These are phyloP conservation scores for Madurella mycetomatis DNA, from an alignment of 2,329 filamentous ascomycete genomes.

Conservation along the genomic window DNA sequence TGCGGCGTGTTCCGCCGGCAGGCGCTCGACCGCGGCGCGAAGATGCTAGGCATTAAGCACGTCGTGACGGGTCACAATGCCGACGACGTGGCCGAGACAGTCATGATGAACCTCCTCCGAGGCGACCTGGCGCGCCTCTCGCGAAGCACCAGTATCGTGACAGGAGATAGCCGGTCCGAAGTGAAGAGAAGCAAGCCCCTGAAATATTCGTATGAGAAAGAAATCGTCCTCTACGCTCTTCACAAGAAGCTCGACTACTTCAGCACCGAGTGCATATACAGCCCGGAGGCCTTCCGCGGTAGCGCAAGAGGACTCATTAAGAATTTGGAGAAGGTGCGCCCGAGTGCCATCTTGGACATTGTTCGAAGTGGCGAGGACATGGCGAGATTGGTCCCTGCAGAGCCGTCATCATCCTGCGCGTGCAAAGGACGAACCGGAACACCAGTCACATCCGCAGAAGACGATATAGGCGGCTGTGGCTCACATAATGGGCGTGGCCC, in stretches of 20 bases:
- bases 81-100: constrained; percentile 94
- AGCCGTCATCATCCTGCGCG: constrained; percentile 43
- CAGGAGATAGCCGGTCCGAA: constrained; percentile 69
- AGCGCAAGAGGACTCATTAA: constrained; percentile 91
- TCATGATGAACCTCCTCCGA: constrained; percentile 92
- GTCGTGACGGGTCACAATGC: constrained; percentile 98
- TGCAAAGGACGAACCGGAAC: constrained; percentile 40
- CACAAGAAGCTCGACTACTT: constrained; percentile 98
- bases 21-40: constrained; percentile 87
- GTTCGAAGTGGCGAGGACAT: constrained; percentile 95
- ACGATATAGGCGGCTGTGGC: constrained; percentile 69
- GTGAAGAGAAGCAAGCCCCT: constrained; percentile 95
- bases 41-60: constrained; percentile 80
- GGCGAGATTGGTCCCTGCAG: constrained; percentile 73
- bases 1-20: constrained; percentile 95
- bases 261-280: constrained; percentile 97
- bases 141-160: constrained; percentile 86
- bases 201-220: constrained; percentile 98
- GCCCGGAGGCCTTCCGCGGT: constrained; percentile 91
- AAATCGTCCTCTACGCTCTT: constrained; percentile 96
- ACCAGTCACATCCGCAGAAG: constrained; percentile 43
- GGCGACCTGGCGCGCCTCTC: constrained; percentile 85
- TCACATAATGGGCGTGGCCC: constrained; percentile 61
- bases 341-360: constrained; percentile 91
- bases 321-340: constrained; percentile 85